A percentile compares a stretch with the other conserved stretches of the same genome.
These are phyloP conservation scores for Blastobotrys elegans DNA, from an alignment of 1,139 yeast species.

Conservation along the genomic window DNA sequence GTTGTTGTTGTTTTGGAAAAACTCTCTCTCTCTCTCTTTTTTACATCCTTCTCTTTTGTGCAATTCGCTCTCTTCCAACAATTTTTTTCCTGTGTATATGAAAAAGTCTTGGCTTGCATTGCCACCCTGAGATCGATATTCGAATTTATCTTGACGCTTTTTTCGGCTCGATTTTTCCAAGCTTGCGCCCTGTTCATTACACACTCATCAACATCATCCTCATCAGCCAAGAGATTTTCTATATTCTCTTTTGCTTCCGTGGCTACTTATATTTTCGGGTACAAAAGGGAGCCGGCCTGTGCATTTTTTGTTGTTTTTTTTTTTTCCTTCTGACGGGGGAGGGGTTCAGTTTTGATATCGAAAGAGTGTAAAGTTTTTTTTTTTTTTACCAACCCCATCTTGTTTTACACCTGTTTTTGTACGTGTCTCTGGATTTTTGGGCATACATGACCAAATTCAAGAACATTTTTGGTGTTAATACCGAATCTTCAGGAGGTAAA, in stretches of 20 bases:
- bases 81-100: neutral
- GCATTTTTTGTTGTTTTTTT: neutral
- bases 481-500: neutral
- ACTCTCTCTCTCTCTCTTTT: neutral
- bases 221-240: too few species aligned
- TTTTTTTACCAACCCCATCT: neutral
- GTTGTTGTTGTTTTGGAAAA: neutral
- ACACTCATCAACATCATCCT: too few species aligned
- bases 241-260: too few species aligned
- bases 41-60: neutral
- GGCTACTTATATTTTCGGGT: too few species aligned
- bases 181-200: too few species aligned
- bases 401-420: neutral
- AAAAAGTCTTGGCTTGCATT: slow-evolving; percentile 1
- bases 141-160: too few species aligned
- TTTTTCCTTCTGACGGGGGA: neutral
- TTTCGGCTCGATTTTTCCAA: too few species aligned
- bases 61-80: too few species aligned
- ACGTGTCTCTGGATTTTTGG: neutral
- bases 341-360: neutral
- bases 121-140: neutral
- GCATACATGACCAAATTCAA: slow-evolving; percentile 20
- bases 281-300: too few species aligned
- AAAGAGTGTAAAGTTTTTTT: neutral
- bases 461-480: slow-evolving; percentile 16